Conservation (phyloP, 768 basidiomycete species). For the Naematelia encephala region DNA sequence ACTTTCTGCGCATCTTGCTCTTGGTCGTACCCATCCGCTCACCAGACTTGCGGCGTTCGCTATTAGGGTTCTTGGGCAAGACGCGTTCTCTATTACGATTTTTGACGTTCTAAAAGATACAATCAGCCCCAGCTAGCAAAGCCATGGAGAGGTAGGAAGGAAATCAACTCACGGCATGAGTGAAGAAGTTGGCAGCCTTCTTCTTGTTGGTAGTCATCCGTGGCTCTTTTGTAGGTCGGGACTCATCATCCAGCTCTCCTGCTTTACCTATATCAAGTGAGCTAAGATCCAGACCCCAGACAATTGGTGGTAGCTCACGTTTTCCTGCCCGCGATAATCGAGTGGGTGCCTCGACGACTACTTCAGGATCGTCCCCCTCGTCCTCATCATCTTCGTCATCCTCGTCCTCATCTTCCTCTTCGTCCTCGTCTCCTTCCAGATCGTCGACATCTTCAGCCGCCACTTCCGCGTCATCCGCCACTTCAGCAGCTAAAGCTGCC, state of each 20-base stretch:
- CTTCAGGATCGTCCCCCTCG: constrained; percentile 27
- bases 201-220: constrained; percentile 97
- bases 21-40: not conserved
- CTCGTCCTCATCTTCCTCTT: constrained; percentile 24
- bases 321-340: not conserved
- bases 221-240: constrained; percentile 59
- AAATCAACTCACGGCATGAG: constrained; percentile 54
- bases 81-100: constrained; percentile 49
- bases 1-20: constrained; percentile 1
- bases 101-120: constrained; percentile 48
- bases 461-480: constrained; percentile 38
- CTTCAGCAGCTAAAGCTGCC: constrained; percentile 15
- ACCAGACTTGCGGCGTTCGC: not conserved
- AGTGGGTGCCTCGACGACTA: not conserved
- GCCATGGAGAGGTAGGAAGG: not conserved
- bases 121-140: not conserved
- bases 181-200: constrained; percentile 86
- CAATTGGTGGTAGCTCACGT: not conserved
- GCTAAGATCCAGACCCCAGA: not conserved
- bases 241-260: constrained; percentile 55
- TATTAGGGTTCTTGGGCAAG: constrained; percentile 32
- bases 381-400: constrained; percentile 32
- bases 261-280: constrained; percentile 53
- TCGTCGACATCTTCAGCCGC: constrained; percentile 40
- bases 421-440: constrained; percentile 43